Base-by-base conservation (phyloP, 2,329 filamentous ascomycete species). In the Aspergillus piperis region DNA sequence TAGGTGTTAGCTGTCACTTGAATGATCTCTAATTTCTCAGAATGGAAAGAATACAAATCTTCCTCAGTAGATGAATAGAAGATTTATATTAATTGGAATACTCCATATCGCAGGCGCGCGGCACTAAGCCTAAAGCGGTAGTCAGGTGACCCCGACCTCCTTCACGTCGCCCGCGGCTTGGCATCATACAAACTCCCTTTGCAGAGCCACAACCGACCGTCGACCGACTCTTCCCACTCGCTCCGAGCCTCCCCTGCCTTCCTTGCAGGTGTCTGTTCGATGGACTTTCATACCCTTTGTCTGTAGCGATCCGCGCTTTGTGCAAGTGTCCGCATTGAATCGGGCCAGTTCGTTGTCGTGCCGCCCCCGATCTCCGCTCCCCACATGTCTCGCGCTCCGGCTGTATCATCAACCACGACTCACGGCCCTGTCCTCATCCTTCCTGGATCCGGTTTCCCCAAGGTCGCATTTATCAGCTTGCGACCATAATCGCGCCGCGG, bases 331-430 rank as follows among this genome's bases (percentile, higher is more conserved):
- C 62, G 62, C 60, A 58, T 67, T 64, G 64, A 65, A 59, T 68
- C 68, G 65, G 67, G 64, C 65, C 63, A 61, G 66, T 66, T 69
- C 66, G 64, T 69, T 57, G 67, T 67, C 60, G 66, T 68, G 66
- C 70, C 65, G 67, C 65, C 47, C 66, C 70, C 67, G 69, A 68
- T 68, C 69, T 70, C 71, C 71, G 70, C 72, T 77, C 75, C 74
- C 76, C 76, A 77, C 75, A 78, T 78, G 75, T 78, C 75, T 77
- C 71, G 75, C 75, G 70, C 75, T 71, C 74, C 75, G 72, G 72
- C 69, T 70, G 73, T 73, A 71, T 68, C 71, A 76, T 75, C 72
- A 66, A 71, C 70, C 49, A 59, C 56, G 58, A 64, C 54, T 72
- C 65, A 70, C 65, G 68, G 69, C 65, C 68, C 68, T 69, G 62